phyloP scores from a whole-genome alignment of 2,329 filamentous ascomycete genomes.

The Coniochaeta pulveracea region DNA sequence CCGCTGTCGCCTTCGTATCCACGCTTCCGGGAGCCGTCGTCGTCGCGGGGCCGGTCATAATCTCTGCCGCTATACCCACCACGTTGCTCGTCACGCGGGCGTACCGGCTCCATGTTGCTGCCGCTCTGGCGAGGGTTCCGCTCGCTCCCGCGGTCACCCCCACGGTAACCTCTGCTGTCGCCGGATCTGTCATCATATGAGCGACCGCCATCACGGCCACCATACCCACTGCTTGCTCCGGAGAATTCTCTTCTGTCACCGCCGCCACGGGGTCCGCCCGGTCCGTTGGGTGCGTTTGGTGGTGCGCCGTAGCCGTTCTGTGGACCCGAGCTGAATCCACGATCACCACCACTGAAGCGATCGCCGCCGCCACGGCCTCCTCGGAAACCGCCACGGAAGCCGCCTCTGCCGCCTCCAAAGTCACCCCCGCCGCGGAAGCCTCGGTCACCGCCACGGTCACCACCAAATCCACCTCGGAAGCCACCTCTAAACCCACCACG shows the following conservation, averaged over 20 bases:
- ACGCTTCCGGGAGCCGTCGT: slow-evolving; percentile 51
- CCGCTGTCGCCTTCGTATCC: slow-evolving; percentile 65
- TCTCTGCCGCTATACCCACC: slow-evolving; percentile 25
- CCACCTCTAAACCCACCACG: slow-evolving; percentile 37
- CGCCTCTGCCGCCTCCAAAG: slow-evolving; percentile 32
- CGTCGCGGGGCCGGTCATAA: slow-evolving; percentile 43
- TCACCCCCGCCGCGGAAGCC: slow-evolving; percentile 34
- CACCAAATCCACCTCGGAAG: slow-evolving; percentile 38
- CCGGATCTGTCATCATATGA: slow-evolving; percentile 33
- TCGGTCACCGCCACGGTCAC: slow-evolving; percentile 36
- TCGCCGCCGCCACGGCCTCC: slow-evolving; percentile 44
- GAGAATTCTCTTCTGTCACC: slow-evolving; percentile 31
- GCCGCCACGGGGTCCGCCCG: slow-evolving; percentile 44
- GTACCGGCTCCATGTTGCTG: slow-evolving; percentile 23
- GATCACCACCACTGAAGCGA: slow-evolving; percentile 23
- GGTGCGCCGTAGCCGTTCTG: slow-evolving; percentile 39
- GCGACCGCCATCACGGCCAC: slow-evolving; percentile 29
- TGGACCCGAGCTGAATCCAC: slow-evolving; percentile 29
- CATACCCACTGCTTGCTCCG: slow-evolving; percentile 35
- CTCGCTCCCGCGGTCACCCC: slow-evolving; percentile 22
- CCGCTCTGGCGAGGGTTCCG: slow-evolving; percentile 30
- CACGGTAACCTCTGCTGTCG: slow-evolving; percentile 28
- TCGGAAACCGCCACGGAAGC: slow-evolving; percentile 21
- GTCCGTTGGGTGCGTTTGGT: slow-evolving; percentile 41
- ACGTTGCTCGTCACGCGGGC: slow-evolving; percentile 25